Evolutionary conservation across 495 filamentous ascomycete species (phyloP).

Genomic region (Sphaerosporella brunnea): DNA sequence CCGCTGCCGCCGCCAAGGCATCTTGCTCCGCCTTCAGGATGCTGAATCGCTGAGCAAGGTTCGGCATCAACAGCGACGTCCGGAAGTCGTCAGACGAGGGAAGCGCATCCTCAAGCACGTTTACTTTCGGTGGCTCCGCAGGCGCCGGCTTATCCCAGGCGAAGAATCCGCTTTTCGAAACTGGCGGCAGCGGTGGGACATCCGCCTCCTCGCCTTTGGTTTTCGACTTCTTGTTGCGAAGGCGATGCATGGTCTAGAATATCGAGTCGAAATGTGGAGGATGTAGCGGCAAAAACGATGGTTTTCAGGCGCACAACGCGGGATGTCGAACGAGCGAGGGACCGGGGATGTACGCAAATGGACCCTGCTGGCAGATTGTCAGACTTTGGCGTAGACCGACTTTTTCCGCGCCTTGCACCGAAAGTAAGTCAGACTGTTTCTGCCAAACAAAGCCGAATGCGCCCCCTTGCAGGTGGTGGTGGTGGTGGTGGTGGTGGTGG

Average conservation of each 20-base stretch:
- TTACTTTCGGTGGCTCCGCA: slow-evolving; percentile 46
- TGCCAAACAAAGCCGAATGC: too few relatives aligned
- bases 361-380: too few relatives aligned
- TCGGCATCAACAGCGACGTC: slow-evolving; percentile 93
- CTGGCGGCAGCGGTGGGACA: slow-evolving; percentile 31
- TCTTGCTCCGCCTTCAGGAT: slow-evolving; percentile 42
- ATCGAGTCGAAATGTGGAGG: too few relatives aligned
- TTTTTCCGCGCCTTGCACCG: too few relatives aligned
- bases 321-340: too few relatives aligned
- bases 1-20: slow-evolving; percentile 14
- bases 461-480: too few relatives aligned
- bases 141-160: slow-evolving; percentile 30
- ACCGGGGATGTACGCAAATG: too few relatives aligned
- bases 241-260: slow-evolving; percentile 62
- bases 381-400: too few relatives aligned
- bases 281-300: too few relatives aligned
- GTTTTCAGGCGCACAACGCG: too few relatives aligned
- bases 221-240: slow-evolving; percentile 55
- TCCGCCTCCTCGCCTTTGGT: slow-evolving; percentile 39
- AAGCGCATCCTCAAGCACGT: slow-evolving; percentile 53
- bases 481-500: too few relatives aligned
- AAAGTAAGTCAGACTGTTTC: too few relatives aligned
- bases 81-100: slow-evolving; percentile 80
- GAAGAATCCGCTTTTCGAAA: slow-evolving; percentile 39
- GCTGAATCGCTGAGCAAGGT: slow-evolving; percentile 84